A percentile compares a stretch with the other conserved stretches of the same genome.
Conservation (phyloP, 2,329 filamentous ascomycete genomes). For the Microdochium bolleyi region DNA sequence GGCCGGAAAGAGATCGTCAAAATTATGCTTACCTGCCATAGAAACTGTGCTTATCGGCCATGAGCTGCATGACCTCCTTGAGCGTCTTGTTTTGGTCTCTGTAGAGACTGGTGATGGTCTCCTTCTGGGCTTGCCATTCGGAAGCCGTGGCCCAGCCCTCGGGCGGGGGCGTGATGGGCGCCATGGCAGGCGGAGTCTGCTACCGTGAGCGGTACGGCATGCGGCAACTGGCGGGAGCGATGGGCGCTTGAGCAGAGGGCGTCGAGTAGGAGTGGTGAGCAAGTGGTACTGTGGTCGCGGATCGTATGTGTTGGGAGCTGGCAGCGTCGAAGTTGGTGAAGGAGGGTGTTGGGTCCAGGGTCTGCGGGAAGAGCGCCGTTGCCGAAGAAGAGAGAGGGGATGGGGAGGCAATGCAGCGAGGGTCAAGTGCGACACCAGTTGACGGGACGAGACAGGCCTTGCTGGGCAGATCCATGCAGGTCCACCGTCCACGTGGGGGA, state of each 20-base stretch:
- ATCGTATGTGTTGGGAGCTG: neutral
- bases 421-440: neutral
- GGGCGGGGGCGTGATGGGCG: neutral
- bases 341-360: neutral
- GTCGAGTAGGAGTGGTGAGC: neutral
- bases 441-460: neutral
- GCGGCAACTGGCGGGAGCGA: neutral
- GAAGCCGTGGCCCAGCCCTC: neutral
- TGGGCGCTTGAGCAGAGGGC: neutral
- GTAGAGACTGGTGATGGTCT: constrained; percentile 4
- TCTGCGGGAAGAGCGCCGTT: neutral
- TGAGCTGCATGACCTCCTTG: constrained; percentile 18
- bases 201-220: neutral
- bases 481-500: neutral
- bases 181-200: neutral
- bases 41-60: constrained; percentile 38
- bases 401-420: neutral
- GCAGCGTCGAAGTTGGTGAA: neutral
- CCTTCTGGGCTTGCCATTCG: constrained; percentile 2
- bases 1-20: neutral
- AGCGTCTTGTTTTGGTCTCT: constrained; percentile 19
- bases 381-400: neutral
- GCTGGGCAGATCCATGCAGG: neutral
- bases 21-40: constrained; percentile 27
- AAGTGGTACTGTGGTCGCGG: neutral